Conservation (phyloP, 1,139 yeast genomes). For the Suhomyces anneliseae region DNA sequence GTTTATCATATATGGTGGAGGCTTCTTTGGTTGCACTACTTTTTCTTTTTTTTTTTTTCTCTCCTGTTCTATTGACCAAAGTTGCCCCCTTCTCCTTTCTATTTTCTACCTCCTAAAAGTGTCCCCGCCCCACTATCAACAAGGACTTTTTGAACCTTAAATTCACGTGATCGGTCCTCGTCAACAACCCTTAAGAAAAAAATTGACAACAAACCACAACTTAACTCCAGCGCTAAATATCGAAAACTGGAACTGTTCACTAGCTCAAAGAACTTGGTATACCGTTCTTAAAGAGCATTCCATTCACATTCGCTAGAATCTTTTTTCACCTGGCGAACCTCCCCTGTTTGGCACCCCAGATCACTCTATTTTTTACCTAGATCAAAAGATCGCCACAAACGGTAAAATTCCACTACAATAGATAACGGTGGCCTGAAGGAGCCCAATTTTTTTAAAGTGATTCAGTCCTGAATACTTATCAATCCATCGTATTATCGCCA, state of each 20-base stretch:
- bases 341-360: background rate
- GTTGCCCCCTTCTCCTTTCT: too few species aligned
- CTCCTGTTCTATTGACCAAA: too few species aligned
- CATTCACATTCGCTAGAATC: background rate
- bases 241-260: background rate
- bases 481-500: background rate
- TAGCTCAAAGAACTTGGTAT: background rate
- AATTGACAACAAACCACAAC: constrained; percentile 1
- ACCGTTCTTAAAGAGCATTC: background rate
- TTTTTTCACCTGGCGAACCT: background rate
- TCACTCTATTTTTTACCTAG: background rate
- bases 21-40: too few species aligned
- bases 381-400: background rate
- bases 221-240: background rate
- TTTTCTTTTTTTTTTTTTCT: too few species aligned
- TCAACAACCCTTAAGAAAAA: constrained; percentile 1
- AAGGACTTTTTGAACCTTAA: background rate
- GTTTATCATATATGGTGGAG: too few species aligned
- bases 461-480: background rate
- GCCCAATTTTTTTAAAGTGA: background rate
- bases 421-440: background rate
- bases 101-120: background rate
- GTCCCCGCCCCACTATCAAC: background rate
- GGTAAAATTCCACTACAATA: background rate
- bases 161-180: constrained; percentile 1